These are phyloP conservation scores for Phaeodactylum tricornutum DNA, from an alignment of 108 stramenopile genomes.

Conservation along the genomic window DNA sequence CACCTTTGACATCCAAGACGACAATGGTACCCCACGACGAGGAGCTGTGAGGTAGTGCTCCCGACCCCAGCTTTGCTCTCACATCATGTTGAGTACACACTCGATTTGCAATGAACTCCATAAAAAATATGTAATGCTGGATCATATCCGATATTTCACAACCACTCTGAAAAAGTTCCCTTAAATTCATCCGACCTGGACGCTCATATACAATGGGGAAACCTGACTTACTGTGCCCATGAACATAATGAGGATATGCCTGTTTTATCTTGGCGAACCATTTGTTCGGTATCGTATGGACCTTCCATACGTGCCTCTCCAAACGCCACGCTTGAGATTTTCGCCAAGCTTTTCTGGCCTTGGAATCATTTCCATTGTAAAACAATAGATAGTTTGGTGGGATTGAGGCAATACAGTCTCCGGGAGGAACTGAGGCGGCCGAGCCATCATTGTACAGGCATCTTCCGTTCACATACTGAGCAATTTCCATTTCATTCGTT, in stretches of 20 bases:
- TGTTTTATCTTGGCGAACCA: conserved; percentile 44
- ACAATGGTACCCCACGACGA: conserved; percentile 36
- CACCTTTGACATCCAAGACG: conserved; percentile 50
- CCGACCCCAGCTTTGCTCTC: background rate
- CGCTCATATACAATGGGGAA: conserved; percentile 43
- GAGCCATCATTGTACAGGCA: conserved; percentile 29
- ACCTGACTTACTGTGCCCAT: conserved; percentile 39
- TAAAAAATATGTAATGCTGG: conserved; percentile 42
- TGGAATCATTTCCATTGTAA: conserved; percentile 15
- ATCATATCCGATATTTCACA: conserved; percentile 43
- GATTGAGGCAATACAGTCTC: conserved; percentile 17
- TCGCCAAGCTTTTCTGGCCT: conserved; percentile 30
- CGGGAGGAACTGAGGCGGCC: conserved; percentile 36
- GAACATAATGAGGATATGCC: conserved; percentile 44
- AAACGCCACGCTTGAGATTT: conserved; percentile 37
- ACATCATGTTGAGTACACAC: conserved; percentile 12
- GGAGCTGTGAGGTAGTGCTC: conserved; percentile 5
- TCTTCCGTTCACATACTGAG: conserved; percentile 24
- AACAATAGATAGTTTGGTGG: conserved; percentile 26
- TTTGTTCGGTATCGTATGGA: conserved; percentile 35
- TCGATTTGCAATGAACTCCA: conserved; percentile 44
- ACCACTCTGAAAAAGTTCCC: conserved; percentile 36
- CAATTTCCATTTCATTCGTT: conserved; percentile 5
- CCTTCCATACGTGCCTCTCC: conserved; percentile 24
- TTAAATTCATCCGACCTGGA: conserved; percentile 50